These are phyloP conservation scores for Chondrus crispus DNA, from an alignment of 23 red algal species.

Conservation along the genomic window DNA sequence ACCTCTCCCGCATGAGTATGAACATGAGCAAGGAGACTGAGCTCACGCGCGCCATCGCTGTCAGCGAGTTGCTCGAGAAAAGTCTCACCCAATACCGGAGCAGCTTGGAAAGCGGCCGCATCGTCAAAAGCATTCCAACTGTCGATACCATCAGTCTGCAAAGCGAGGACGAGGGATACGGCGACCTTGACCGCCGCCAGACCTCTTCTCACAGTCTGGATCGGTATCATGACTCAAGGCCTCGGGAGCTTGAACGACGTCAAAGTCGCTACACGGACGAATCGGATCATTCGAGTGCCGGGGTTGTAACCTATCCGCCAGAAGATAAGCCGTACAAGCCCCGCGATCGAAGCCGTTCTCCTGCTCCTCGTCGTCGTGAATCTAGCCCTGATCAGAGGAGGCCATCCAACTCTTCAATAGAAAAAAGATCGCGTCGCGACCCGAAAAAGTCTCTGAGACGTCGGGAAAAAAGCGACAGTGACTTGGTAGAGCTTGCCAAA, in stretches of 20 bases:
- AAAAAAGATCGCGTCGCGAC: conserved; percentile 1
- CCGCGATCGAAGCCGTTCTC: too few species aligned
- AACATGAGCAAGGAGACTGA: conserved; percentile 73
- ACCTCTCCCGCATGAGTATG: conserved; percentile 35
- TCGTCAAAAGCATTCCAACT: conserved; percentile 18
- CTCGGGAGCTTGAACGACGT: background rate
- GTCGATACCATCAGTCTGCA: conserved; percentile 43
- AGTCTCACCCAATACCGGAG: conserved; percentile 7
- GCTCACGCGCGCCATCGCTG: conserved; percentile 39
- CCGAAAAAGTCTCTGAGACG: conserved; percentile 1
- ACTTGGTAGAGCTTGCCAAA: background rate
- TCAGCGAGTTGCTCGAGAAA: conserved; percentile 51
- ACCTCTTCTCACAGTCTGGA: conserved; percentile 23
- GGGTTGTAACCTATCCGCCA: too few species aligned
- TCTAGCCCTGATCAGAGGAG: too few species aligned
- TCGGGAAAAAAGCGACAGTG: conserved; percentile 45
- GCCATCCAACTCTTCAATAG: background rate
- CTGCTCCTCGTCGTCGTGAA: too few species aligned
- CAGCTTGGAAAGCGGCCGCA: background rate
- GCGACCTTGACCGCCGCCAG: background rate
- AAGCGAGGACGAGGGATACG: conserved; percentile 53
- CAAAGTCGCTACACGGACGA: background rate
- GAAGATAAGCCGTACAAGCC: too few species aligned
- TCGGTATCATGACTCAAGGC: background rate
- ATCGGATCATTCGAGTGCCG: too few species aligned